Base-by-base conservation (phyloP, 2,329 filamentous ascomycete species). In the Colletotrichum agaves region DNA sequence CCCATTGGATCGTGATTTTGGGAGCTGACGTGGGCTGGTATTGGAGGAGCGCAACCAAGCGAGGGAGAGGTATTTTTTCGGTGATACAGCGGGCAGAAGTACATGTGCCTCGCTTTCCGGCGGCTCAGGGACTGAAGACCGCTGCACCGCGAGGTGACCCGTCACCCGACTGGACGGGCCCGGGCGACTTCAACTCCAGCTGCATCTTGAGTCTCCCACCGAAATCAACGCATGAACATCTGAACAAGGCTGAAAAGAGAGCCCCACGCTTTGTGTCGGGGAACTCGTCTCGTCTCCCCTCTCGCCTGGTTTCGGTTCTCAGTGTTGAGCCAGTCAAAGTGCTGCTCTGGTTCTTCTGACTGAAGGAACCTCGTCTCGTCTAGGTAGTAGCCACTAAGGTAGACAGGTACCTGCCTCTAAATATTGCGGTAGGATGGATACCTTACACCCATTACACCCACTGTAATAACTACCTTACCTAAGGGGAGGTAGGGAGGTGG, bases 271-370 rank as follows among this genome's bases (percentile, higher is more conserved):
- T n/a, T 7, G 10, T 41, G 52, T 58, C 37, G 19, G 60, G 59
- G 64, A 47, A 58, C 58, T 41, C 60, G 64, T 67, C 64, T 63
- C 64, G 64, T 58, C 59, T 67, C 44, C 15, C 15, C 21, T 21
- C 33, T 52, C 17, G 49, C 21, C 37, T 57, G 59, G 63, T 58
- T 63, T 52, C 60, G 60, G 46, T 46, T 50, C 33, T 7, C 15
- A 21, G 21, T 17, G 15, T 17, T 27, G 35, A 41, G 8, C 59
- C 43, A 61, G 33, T 60, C 44, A 50, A 5, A 35, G 12, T 27
- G 19, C 21, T 43, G 33, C 37, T 35, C 17, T 21, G 41, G 13
- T 43, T 43, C 52, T 43, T 43, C n/a, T 35, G 21, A 56, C 31
- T 31, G 35, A 50, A 50, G 33, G 57, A 62, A 27, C 17, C n/a